Conservation (phyloP, 2,329 filamentous ascomycete genomes). For the Diaporthe batatas region DNA sequence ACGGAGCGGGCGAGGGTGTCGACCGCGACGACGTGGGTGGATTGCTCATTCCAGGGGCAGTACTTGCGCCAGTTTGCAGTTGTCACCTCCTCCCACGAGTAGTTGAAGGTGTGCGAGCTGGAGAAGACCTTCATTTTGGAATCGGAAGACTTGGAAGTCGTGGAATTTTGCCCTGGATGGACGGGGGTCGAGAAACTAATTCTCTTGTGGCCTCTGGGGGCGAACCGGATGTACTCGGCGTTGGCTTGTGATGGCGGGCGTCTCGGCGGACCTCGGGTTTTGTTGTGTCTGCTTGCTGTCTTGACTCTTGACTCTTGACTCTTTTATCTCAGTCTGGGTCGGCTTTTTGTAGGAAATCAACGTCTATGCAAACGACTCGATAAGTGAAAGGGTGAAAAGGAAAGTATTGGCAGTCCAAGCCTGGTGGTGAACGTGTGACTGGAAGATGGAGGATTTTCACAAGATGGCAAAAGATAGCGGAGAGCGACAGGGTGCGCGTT, state of each 20-base stretch:
- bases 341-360: slow-evolving; percentile 6
- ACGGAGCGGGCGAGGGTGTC: slow-evolving; percentile 85
- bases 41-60: slow-evolving; percentile 98
- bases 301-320: neutral
- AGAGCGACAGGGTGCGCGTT: slow-evolving; percentile 30
- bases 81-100: slow-evolving; percentile 98
- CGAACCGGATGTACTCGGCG: slow-evolving; percentile 7
- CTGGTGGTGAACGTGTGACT: neutral
- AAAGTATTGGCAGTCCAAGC: slow-evolving; percentile 30
- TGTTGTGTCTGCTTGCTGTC: neutral
- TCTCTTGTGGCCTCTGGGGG: slow-evolving; percentile 6
- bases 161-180: slow-evolving; percentile 15
- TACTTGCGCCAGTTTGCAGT: slow-evolving; percentile 99
- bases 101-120: slow-evolving; percentile 90
- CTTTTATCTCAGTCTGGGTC: neutral
- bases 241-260: slow-evolving; percentile 13
- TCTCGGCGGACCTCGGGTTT: slow-evolving; percentile 16
- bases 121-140: slow-evolving; percentile 76
- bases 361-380: slow-evolving; percentile 13
- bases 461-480: slow-evolving; percentile 22
- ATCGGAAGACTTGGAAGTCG: neutral
- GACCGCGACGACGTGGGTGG: slow-evolving; percentile 95
- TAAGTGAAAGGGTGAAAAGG: slow-evolving; percentile 29
- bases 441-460: slow-evolving; percentile 21
- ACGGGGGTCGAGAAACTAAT: neutral